These are phyloP conservation scores for Marchantia paleacea DNA, from an alignment of 225 moss, liverwort and hornwort species.

Conservation along the genomic window DNA sequence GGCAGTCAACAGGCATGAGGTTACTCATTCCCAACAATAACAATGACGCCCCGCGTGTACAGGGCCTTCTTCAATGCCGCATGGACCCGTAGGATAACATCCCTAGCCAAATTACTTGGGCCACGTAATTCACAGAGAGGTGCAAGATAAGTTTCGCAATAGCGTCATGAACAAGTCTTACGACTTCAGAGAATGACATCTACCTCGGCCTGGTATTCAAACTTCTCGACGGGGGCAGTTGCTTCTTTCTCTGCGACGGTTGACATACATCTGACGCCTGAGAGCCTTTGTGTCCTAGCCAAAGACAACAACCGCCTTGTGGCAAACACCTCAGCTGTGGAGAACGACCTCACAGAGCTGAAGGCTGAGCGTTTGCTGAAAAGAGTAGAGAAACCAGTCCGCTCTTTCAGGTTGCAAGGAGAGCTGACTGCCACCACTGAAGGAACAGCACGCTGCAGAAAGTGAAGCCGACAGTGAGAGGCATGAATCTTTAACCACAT, in stretches of 20 bases:
- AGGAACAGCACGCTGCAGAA: constrained; percentile 15
- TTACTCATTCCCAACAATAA: too few species aligned
- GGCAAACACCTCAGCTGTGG: background rate
- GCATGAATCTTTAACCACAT: background rate
- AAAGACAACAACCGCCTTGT: background rate
- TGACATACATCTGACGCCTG: constrained; percentile 62
- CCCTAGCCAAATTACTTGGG: too few species aligned
- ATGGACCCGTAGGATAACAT: too few species aligned
- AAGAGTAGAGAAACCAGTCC: constrained; percentile 8
- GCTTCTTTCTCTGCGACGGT: constrained; percentile 81
- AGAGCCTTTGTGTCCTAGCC: background rate
- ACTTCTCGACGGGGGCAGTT: constrained; percentile 62
- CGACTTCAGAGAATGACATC: background rate
- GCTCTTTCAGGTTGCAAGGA: constrained; percentile 13
- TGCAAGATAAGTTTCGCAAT: too few species aligned
- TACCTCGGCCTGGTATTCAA: constrained; percentile 95
- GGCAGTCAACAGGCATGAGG: background rate
- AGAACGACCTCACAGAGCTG: constrained; percentile 26
- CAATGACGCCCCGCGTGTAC: too few species aligned
- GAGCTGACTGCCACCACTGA: constrained; percentile 7
- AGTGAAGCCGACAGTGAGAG: background rate
- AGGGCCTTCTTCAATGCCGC: too few species aligned
- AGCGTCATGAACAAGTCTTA: too few species aligned
- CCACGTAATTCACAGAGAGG: too few species aligned
- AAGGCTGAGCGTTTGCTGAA: constrained; percentile 12